Evolutionary conservation across 73 alveolate genomes (phyloP), one percentile per base, ranked within the genome.

Genomic region (Paramecium caudatum): DNA sequence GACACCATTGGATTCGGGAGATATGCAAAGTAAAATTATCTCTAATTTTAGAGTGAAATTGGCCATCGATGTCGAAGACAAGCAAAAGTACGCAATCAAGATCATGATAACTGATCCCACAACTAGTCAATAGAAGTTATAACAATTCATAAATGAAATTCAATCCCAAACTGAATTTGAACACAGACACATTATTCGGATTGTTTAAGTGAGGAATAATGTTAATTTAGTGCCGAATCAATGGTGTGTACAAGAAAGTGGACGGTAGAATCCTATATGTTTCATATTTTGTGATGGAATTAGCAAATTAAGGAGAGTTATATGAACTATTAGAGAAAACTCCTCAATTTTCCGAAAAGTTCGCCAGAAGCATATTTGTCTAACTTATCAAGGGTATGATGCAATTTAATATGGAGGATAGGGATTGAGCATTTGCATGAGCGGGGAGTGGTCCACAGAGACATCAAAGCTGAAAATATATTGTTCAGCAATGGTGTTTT

Each of bases 351-450:
- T 74, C 88, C 6, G 88, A 74, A 74, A 74, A 74, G 32, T 74
- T 74, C 55, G 88, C 88, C 36, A 74, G 88, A 43, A 74, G 43
- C 61, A 74, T 74, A 15, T 74, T 74, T 43, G 19, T 27, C 19
- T 17, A 74, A 74, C 7, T 74, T 21, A 74, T 74, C 16, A 74
- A 74, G 32, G 88, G 88, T 74, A 74, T 39, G 27, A 21, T 6
- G 13, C 68, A 27, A 21, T n/a, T 41, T 45, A 13, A 19, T 27
- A 55, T 23, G 23, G 23, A 74, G 88, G 33, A 74, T 74, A 74
- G 88, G 88, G 16, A 74, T 74, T 74, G 88, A 74, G 68, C 65
- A 74, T 74, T 27, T 74, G 68, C 88, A 74, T 74, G 69, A 74
- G 32, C 62, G 88, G 37, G 88, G 88, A 17, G 43, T 74, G 9